Evolutionary conservation across 2,329 filamentous ascomycete species (phyloP).

Genomic region (Fusarium tuaranense): DNA sequence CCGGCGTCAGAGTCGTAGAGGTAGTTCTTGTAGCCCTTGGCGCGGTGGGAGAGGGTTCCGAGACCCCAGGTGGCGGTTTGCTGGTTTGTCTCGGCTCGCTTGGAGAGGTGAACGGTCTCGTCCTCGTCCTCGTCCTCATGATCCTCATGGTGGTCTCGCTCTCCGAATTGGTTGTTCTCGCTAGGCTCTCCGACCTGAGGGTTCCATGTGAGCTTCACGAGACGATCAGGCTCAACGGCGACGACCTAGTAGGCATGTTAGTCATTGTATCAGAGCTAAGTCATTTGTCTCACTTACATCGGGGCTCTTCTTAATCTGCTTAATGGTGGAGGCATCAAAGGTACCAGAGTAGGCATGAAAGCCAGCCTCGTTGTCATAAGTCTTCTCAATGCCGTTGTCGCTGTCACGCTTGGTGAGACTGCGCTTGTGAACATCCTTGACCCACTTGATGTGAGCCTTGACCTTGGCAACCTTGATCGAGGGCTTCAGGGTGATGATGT

Average conservation of each 20-base stretch:
- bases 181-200: slow-evolving; percentile 17
- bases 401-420: slow-evolving; percentile 61
- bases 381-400: slow-evolving; percentile 50
- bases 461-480: slow-evolving; percentile 58
- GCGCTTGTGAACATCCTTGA: slow-evolving; percentile 65
- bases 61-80: slow-evolving; percentile 47
- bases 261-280: too few species aligned
- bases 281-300: slow-evolving; percentile 49
- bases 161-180: neutral
- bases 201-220: slow-evolving; percentile 41
- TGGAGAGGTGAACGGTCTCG: slow-evolving; percentile 26
- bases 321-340: slow-evolving; percentile 55
- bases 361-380: slow-evolving; percentile 43
- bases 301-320: slow-evolving; percentile 54
- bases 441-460: slow-evolving; percentile 59
- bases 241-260: slow-evolving; percentile 40
- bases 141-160: neutral
- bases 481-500: slow-evolving; percentile 72
- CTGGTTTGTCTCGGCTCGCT: slow-evolving; percentile 45
- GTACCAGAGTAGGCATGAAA: slow-evolving; percentile 58
- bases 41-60: slow-evolving; percentile 47
- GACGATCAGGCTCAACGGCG: slow-evolving; percentile 45
- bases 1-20: slow-evolving; percentile 61
- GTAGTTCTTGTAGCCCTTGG: slow-evolving; percentile 51
- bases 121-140: neutral